These are phyloP conservation scores for Anisogramma anomala DNA, from an alignment of 2,329 filamentous ascomycete genomes.

Conservation along the genomic window DNA sequence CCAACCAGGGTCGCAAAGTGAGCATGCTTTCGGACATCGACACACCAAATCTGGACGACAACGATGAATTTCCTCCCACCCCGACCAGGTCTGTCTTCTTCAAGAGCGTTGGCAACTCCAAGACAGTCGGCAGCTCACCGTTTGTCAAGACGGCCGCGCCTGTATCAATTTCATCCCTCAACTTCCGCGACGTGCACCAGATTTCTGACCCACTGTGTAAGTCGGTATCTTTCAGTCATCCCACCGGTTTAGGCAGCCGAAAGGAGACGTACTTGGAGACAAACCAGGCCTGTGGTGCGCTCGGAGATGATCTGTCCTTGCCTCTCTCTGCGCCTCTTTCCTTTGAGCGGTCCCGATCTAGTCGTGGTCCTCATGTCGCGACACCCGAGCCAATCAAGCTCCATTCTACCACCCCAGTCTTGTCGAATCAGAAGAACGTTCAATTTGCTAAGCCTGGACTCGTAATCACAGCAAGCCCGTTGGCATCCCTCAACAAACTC, in stretches of 20 bases:
- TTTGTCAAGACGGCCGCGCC: constrained; percentile 17
- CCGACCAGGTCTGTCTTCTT: constrained; percentile 62
- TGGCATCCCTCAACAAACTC: constrained; percentile 42
- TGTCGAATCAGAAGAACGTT: constrained; percentile 21
- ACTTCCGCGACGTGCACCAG: constrained; percentile 18
- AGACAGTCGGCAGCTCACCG: constrained; percentile 14
- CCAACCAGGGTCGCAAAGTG: constrained; percentile 37
- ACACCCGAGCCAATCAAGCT: constrained; percentile 21
- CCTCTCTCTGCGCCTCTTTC: constrained; percentile 21
- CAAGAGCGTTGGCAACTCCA: constrained; percentile 23
- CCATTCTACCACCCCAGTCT: constrained; percentile 20
- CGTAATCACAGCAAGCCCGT: constrained; percentile 48
- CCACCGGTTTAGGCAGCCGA: constrained; percentile 19
- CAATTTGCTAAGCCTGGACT: constrained; percentile 41
- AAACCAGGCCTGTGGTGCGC: constrained; percentile 22
- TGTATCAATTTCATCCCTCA: constrained; percentile 30
- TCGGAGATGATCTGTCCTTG: constrained; percentile 19
- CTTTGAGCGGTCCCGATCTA: constrained; percentile 26
- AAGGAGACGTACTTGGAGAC: constrained; percentile 7
- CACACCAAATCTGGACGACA: constrained; percentile 32
- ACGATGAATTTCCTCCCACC: constrained; percentile 72
- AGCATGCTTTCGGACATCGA: constrained; percentile 66
- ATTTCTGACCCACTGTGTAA: constrained; percentile 28
- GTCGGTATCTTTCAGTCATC: constrained; percentile 25
- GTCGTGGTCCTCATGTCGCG: constrained; percentile 22